A percentile compares a stretch with the other conserved stretches of the same genome.
Conservation (phyloP, 1,284 basidiomycete genomes). For the Cutaneotrichosporon cutaneum region DNA sequence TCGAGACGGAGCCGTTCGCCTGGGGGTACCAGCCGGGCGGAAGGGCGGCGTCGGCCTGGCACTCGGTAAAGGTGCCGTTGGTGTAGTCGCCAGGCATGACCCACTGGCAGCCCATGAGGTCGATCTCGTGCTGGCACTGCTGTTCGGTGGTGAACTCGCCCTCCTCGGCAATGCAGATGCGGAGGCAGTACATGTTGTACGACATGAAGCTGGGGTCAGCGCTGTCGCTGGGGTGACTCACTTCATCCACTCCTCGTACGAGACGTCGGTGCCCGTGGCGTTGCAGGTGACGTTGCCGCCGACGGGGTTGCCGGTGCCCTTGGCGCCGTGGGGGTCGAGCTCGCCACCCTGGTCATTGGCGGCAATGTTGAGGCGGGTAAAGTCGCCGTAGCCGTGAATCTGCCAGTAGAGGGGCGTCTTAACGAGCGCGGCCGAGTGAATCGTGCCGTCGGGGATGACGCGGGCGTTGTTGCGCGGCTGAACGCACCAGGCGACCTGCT, state of each 20-base stretch:
- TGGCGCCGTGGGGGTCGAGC: conserved; percentile 57
- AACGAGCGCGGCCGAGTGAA: conserved; percentile 57
- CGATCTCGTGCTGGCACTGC: conserved; percentile 51
- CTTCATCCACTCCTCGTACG: conserved; percentile 59
- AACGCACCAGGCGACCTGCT: conserved; percentile 60
- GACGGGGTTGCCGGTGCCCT: conserved; percentile 56
- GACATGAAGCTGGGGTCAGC: conserved; percentile 48
- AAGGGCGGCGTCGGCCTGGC: conserved; percentile 52
- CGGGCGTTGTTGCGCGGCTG: conserved; percentile 58
- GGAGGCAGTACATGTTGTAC: conserved; percentile 52
- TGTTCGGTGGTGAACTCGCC: conserved; percentile 44
- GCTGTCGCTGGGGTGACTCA: conserved; percentile 24
- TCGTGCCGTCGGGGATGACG: conserved; percentile 56
- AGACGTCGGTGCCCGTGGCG: conserved; percentile 55
- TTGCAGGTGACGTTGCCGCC: conserved; percentile 59
- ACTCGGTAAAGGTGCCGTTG: conserved; percentile 53
- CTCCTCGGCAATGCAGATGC: conserved; percentile 53
- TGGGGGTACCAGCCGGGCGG: conserved; percentile 52
- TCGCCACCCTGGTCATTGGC: conserved; percentile 55
- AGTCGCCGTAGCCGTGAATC: conserved; percentile 53
- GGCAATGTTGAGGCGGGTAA: conserved; percentile 54
- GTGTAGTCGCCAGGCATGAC: conserved; percentile 55
- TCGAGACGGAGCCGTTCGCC: conserved; percentile 48
- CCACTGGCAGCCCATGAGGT: conserved; percentile 55
- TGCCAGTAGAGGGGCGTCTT: conserved; percentile 58